phyloP scores from a whole-genome alignment of 768 basidiomycete genomes.

The Rhizopogon sp. region DNA sequence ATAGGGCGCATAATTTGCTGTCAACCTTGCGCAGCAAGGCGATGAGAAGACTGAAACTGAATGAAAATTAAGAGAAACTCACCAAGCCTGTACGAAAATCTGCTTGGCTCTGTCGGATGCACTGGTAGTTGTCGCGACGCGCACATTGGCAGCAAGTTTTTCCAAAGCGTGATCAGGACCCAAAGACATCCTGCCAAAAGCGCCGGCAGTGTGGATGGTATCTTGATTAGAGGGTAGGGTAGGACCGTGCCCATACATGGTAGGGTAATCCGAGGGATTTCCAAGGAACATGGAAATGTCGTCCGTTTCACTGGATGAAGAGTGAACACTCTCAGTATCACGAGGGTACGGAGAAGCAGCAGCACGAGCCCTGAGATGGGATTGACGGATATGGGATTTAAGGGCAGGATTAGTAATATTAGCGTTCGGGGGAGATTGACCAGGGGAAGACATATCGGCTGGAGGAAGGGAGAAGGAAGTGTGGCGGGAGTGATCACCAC shows the following conservation, averaged over 20 bases:
- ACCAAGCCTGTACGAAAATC: slow-evolving; percentile 93
- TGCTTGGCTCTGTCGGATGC: slow-evolving; percentile 89
- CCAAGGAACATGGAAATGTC: slow-evolving; percentile 76
- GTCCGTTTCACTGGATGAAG: slow-evolving; percentile 86
- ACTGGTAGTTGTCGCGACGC: slow-evolving; percentile 85
- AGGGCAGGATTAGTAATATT: slow-evolving; percentile 71
- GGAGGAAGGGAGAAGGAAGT: slow-evolving; percentile 39
- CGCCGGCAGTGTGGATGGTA: slow-evolving; percentile 58
- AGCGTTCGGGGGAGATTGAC: slow-evolving; percentile 70
- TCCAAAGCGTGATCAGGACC: slow-evolving; percentile 75
- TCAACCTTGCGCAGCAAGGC: slow-evolving; percentile 52
- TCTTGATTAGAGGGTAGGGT: slow-evolving; percentile 39
- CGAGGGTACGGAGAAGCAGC: slow-evolving; percentile 84
- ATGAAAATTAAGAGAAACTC: slow-evolving; percentile 27
- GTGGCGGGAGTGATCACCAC: slow-evolving; percentile 40
- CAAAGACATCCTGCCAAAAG: slow-evolving; percentile 74
- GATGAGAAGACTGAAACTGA: slow-evolving; percentile 14
- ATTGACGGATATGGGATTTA: slow-evolving; percentile 71
- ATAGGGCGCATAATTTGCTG: slow-evolving; percentile 86
- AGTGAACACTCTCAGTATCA: slow-evolving; percentile 81
- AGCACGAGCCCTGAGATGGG: slow-evolving; percentile 74
- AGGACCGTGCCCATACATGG: slow-evolving; percentile 51
- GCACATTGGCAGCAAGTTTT: slow-evolving; percentile 82
- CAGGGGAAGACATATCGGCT: slow-evolving; percentile 37
- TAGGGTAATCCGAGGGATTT: slow-evolving; percentile 56